phyloP scores from a whole-genome alignment of 306 rosid genomes.

The Myrica gale region DNA sequence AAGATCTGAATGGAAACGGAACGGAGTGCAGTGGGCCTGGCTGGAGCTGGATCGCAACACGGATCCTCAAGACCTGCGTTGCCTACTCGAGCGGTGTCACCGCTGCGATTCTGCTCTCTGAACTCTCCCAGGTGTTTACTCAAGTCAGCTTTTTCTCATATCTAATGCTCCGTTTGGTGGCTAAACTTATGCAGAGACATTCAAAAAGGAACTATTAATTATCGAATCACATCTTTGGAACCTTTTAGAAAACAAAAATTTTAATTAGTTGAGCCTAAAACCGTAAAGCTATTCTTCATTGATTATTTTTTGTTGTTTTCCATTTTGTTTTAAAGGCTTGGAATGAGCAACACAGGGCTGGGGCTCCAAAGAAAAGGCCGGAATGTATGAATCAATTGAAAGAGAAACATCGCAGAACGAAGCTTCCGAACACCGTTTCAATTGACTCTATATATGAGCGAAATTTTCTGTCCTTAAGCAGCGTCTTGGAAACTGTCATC shows the following conservation, averaged over 20 bases:
- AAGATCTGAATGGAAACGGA: conserved; percentile 37
- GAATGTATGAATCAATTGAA: conserved; percentile 53
- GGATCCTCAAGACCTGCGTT: conserved; percentile 71
- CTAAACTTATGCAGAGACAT: not conserved
- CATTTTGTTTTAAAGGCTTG: conserved; percentile 59
- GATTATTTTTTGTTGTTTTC: conserved; percentile 1
- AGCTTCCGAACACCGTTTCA: conserved; percentile 74
- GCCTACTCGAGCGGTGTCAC: conserved; percentile 88
- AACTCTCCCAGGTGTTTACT: conserved; percentile 60
- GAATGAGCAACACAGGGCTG: conserved; percentile 65
- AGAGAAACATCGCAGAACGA: conserved; percentile 52
- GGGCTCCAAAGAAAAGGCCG: conserved; percentile 69
- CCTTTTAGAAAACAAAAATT: not conserved
- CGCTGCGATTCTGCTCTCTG: conserved; percentile 81
- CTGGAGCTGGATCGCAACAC: conserved; percentile 80
- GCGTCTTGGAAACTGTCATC: conserved; percentile 71
- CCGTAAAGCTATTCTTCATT: not conserved
- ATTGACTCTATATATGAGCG: conserved; percentile 81
- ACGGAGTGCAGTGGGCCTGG: conserved; percentile 41
- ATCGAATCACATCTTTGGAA: not conserved
- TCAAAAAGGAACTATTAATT: not conserved
- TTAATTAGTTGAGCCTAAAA: not conserved
- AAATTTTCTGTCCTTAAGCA: conserved; percentile 66
- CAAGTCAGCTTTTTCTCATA: not conserved
- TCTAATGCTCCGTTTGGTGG: conserved; percentile 4